Evolutionary conservation across 129 eudicot genomes (phyloP).

Genomic region (Pittosporum tobira): DNA sequence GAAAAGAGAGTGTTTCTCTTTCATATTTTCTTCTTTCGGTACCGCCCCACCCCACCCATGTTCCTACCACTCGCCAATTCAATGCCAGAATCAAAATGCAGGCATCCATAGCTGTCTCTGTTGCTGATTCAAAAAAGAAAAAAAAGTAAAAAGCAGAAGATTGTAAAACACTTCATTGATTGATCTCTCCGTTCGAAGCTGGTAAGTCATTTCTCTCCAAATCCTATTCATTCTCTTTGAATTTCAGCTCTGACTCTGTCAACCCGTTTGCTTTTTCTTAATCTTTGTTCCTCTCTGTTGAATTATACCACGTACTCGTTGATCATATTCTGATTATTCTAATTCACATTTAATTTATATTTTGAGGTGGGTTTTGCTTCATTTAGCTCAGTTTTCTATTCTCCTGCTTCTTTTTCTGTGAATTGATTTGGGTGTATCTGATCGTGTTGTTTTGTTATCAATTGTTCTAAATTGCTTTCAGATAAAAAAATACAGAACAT

Average conservation of each 20-base stretch:
- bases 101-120: conserved; percentile 13
- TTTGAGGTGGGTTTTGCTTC: conserved; percentile 8
- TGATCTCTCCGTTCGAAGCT: conserved; percentile 7
- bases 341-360: not conserved
- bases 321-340: not conserved
- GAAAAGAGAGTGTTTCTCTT: conserved; percentile 5
- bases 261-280: not conserved
- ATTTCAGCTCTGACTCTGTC: not conserved
- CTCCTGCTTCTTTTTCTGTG: not conserved
- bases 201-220: conserved; percentile 2
- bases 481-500: not conserved
- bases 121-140: conserved; percentile 4
- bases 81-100: not conserved
- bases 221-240: not conserved
- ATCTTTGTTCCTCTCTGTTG: not conserved
- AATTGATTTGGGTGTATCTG: conserved; percentile 2
- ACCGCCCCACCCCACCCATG: conserved; percentile 13
- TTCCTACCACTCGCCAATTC: conserved; percentile 1
- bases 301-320: conserved; percentile 7
- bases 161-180: not conserved
- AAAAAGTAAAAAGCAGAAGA: conserved; percentile 4
- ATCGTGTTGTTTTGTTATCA: not conserved
- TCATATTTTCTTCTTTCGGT: not conserved
- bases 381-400: not conserved
- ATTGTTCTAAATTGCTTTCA: not conserved